Evolutionary conservation across 2,329 filamentous ascomycete genomes (phyloP).

Genomic region (Rutstroemia sydowiana): DNA sequence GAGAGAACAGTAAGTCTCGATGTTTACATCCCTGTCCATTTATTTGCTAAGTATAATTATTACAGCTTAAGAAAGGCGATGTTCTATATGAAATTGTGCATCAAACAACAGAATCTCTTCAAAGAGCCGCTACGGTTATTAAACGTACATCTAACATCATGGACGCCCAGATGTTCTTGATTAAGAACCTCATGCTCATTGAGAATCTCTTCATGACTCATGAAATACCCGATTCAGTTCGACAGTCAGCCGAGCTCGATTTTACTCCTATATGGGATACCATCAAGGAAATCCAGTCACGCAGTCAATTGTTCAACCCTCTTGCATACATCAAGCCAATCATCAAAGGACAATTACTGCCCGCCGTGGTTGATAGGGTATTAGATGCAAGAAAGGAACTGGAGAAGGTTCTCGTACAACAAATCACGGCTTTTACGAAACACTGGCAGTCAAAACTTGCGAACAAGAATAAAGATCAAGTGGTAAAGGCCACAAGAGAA

Average conservation of each 20-base stretch:
- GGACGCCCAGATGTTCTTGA: slow-evolving; percentile 84
- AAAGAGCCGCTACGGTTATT: slow-evolving; percentile 67
- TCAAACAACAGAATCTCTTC: slow-evolving; percentile 77
- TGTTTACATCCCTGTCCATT: not conserved
- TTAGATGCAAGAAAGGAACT: slow-evolving; percentile 58
- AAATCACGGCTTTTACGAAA: slow-evolving; percentile 56
- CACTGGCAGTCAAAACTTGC: slow-evolving; percentile 46
- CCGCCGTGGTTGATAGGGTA: slow-evolving; percentile 33
- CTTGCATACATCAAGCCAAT: slow-evolving; percentile 38
- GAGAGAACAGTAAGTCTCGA: slow-evolving; percentile 26
- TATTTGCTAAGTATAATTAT: slow-evolving; percentile 15
- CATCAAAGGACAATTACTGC: slow-evolving; percentile 31
- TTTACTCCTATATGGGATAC: slow-evolving; percentile 60
- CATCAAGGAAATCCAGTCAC: slow-evolving; percentile 39
- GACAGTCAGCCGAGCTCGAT: slow-evolving; percentile 47
- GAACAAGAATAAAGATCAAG: slow-evolving; percentile 37
- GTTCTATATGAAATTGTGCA: slow-evolving; percentile 77
- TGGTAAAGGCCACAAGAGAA: slow-evolving; percentile 47
- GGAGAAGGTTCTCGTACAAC: slow-evolving; percentile 54
- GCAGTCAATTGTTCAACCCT: slow-evolving; percentile 46
- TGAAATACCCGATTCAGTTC: slow-evolving; percentile 68
- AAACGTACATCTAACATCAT: slow-evolving; percentile 53
- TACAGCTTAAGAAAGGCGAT: slow-evolving; percentile 35
- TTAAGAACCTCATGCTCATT: slow-evolving; percentile 88
- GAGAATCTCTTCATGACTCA: slow-evolving; percentile 96